Evolutionary conservation across 1,284 basidiomycete species (phyloP).

Genomic region (Cryptococcus deneoformans): DNA sequence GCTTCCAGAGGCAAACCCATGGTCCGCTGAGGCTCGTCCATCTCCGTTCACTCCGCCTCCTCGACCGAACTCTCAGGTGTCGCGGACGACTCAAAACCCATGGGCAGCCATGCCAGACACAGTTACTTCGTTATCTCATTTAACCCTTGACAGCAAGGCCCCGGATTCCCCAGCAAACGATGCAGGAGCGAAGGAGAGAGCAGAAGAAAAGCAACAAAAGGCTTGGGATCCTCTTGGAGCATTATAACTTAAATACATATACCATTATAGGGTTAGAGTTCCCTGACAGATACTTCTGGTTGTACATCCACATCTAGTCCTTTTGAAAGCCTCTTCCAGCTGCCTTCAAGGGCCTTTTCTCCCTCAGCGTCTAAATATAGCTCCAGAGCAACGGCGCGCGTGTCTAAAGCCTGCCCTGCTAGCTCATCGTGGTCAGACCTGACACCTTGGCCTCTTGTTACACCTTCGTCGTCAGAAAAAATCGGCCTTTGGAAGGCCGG

Average conservation of each 20-base stretch:
- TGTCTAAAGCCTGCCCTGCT: neutral
- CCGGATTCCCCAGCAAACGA: neutral
- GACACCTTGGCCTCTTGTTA: neutral
- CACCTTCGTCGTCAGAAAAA: neutral
- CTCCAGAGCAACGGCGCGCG: neutral
- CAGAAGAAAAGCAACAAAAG: constrained; percentile 17
- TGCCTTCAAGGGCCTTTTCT: constrained; percentile 4
- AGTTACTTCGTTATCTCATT: neutral
- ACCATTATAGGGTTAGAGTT: constrained; percentile 3
- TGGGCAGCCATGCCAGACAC: neutral
- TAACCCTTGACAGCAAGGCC: neutral
- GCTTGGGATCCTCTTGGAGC: constrained; percentile 48
- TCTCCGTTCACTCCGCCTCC: neutral
- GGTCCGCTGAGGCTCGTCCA: constrained; percentile 7
- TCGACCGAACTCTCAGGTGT: neutral
- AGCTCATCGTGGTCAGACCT: too few species aligned
- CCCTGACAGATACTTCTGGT: constrained; percentile 10
- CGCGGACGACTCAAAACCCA: constrained; percentile 2
- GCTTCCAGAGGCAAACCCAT: constrained; percentile 24
- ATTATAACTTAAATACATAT: constrained; percentile 11
- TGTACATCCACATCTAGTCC: constrained; percentile 7
- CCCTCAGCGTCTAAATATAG: constrained; percentile 4
- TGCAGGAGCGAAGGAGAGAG: constrained; percentile 17
- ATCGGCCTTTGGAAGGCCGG: neutral
- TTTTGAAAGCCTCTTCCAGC: constrained; percentile 10